phyloP scores from a whole-genome alignment of 805 yeast genomes.

The Blastobotrys muscicola region DNA sequence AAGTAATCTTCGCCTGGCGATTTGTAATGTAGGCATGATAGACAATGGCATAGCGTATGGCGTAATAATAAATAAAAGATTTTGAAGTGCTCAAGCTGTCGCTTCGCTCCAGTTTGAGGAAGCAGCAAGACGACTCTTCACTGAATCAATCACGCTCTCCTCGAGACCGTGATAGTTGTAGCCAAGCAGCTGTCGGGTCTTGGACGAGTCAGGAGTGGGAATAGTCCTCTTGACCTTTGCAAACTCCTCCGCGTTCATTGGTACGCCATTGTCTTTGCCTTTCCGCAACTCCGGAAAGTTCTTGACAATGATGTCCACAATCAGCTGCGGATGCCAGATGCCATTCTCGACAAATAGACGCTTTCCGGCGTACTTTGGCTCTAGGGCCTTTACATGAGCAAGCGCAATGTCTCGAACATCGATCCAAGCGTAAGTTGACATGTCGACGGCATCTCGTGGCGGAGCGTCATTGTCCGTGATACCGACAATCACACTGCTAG shows the following conservation, averaged over 20 bases:
- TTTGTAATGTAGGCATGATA: not conserved
- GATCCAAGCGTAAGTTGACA: not conserved
- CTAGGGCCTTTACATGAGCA: not conserved
- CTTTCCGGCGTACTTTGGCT: not conserved
- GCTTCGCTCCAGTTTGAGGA: too few species aligned
- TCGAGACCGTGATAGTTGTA: too few species aligned
- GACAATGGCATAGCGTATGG: too few species aligned
- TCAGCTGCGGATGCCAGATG: not conserved
- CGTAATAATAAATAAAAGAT: too few species aligned
- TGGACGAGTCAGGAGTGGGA: too few species aligned
- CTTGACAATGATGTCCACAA: not conserved
- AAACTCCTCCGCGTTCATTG: too few species aligned
- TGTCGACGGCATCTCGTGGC: not conserved
- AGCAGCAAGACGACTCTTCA: too few species aligned
- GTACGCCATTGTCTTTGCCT: not conserved
- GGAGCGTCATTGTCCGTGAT: not conserved
- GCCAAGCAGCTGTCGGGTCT: too few species aligned
- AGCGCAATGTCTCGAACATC: not conserved
- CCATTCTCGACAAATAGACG: not conserved
- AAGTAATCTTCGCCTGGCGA: too few species aligned
- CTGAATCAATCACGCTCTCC: too few species aligned
- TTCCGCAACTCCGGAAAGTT: not conserved
- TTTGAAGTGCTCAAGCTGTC: too few species aligned
- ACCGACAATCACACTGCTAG: not conserved
- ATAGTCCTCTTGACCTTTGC: too few species aligned